Conservation (phyloP, 108 stramenopile species). For the Chaetoceros muelleri region DNA sequence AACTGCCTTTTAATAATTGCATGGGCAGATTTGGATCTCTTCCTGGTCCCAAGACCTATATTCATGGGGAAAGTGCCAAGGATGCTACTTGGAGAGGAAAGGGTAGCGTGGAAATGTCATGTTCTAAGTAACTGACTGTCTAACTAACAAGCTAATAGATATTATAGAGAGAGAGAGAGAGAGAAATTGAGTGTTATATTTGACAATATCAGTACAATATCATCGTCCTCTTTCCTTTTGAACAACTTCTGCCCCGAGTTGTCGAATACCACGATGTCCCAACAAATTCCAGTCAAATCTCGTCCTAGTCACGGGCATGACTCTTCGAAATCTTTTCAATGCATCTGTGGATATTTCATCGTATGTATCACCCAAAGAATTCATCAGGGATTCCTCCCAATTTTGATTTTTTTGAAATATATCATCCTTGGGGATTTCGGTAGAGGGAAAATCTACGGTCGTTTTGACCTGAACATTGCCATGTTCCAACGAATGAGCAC, state of each 20-base stretch:
- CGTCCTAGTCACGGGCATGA: neutral
- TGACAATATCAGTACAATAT: neutral
- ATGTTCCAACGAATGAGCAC: neutral
- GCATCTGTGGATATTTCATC: neutral
- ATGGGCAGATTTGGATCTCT: conserved; percentile 16
- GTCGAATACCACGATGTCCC: neutral
- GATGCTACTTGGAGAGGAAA: conserved; percentile 1
- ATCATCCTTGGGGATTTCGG: neutral
- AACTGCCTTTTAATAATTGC: conserved; percentile 23
- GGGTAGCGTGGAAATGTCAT: neutral
- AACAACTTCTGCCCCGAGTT: neutral
- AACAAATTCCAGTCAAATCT: neutral
- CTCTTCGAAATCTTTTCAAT: neutral
- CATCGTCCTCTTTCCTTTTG: neutral
- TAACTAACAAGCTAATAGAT: neutral
- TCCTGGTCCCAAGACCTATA: neutral
- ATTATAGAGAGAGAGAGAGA: neutral
- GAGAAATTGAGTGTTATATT: neutral
- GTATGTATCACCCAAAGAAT: neutral
- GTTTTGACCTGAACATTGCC: neutral
- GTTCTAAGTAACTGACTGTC: no score
- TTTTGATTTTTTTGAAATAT: neutral
- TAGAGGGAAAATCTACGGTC: neutral
- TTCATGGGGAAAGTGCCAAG: neutral
- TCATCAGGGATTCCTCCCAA: neutral